Evolutionary conservation across 306 rosid species (phyloP), one percentile per base, ranked within the genome.

Genomic region (Alnus glutinosa): DNA sequence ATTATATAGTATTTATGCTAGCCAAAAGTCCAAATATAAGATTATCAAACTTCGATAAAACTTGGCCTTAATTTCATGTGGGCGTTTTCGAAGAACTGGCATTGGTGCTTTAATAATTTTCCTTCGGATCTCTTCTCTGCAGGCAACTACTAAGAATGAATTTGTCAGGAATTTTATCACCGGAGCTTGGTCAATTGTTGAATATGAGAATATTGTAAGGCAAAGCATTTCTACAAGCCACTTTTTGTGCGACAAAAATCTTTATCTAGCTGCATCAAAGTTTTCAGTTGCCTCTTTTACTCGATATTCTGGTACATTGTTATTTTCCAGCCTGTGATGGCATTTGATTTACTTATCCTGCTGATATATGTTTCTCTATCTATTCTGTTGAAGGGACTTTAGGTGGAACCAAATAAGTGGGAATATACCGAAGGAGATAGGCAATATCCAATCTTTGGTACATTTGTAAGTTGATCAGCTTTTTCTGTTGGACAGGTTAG

Each of bases 341-440:
- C 39, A 68, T 74, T 39, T 76, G 32, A 30, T 83, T 79, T 79
- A 48, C 76, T 66, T 80, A 75, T 68, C 70, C 61, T 19, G 52
- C 85, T 91, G 77, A 88, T 70, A 16, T 70, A 44, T 57, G 39
- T 10, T 78, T 70, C 78, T 83, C 66, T 77, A 68, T 77, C 42
- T 75, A 36, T 71, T 84, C 80, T 82, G 15, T 79, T 57, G 68
- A 80, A 96, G 99, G 96, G 89, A 90, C 84, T 89, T 96, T 76
- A 96, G 93, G 99, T 96, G 97, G 98, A 96, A 93, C 85, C 1
- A 86, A 0, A 79, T 96, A 71, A 87, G 70, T 80, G 99, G 99
- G 69, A 89, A 85, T 61, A 93, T 96, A 79, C 99, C 99, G 2
- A 78, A 86, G 89, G 94, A 91, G 85, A 85, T 96, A 42, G 97